Conservation (phyloP, 2,329 filamentous ascomycete species). For the Aspergillus sp. region DNA sequence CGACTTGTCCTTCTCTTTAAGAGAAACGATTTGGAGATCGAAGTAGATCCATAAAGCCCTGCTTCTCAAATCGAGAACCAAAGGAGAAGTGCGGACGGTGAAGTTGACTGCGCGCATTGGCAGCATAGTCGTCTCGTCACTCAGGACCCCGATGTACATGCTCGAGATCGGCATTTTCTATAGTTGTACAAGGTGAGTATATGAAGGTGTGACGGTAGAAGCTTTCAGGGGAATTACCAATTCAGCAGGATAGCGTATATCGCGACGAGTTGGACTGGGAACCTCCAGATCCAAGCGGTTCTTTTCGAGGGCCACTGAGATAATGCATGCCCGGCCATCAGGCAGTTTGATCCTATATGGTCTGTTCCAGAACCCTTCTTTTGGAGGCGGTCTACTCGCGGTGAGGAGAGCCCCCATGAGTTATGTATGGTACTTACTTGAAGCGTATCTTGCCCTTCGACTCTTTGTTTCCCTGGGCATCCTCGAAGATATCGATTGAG, state of each 20-base stretch:
- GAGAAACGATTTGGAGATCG: constrained; percentile 29
- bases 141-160: constrained; percentile 64
- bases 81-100: constrained; percentile 24
- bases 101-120: constrained; percentile 51
- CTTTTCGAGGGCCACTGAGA: constrained; percentile 26
- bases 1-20: background rate
- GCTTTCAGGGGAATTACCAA: constrained; percentile 28
- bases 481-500: constrained; percentile 57
- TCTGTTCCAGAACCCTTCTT: constrained; percentile 50
- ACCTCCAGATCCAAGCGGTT: constrained; percentile 20
- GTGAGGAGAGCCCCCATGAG: background rate
- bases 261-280: constrained; percentile 34
- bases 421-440: constrained; percentile 31
- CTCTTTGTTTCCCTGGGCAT: constrained; percentile 37
- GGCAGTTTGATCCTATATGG: constrained; percentile 29
- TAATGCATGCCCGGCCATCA: constrained; percentile 16
- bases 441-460: constrained; percentile 55
- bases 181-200: background rate
- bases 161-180: constrained; percentile 45
- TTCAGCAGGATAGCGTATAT: constrained; percentile 33
- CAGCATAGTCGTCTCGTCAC: constrained; percentile 57
- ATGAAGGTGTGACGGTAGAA: background rate
- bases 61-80: constrained; percentile 44
- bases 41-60: constrained; percentile 50
- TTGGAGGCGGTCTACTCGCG: constrained; percentile 50